Conservation (phyloP, 2,329 filamentous ascomycete genomes). For the Aureobasidium sp. region DNA sequence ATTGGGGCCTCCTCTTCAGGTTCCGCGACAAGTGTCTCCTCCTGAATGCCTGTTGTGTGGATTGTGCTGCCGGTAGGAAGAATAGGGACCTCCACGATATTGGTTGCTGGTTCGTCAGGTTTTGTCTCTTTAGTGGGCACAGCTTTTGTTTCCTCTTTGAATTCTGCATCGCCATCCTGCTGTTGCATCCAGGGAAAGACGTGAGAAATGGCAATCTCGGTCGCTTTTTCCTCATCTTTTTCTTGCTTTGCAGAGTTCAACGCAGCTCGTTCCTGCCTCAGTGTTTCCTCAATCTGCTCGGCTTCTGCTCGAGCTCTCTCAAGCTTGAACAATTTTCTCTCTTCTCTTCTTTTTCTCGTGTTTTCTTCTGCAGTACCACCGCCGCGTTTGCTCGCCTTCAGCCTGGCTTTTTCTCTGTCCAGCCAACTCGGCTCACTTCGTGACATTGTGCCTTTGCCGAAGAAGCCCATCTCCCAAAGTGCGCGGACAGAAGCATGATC, state of each 20-base stretch:
- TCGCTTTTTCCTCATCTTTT: neutral
- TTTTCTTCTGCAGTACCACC: slow-evolving; percentile 67
- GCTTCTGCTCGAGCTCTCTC: slow-evolving; percentile 84
- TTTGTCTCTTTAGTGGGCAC: neutral
- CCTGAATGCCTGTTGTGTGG: neutral
- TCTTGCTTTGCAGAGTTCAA: neutral
- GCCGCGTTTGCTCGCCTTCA: slow-evolving; percentile 35
- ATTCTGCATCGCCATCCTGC: neutral
- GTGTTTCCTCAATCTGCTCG: slow-evolving; percentile 70
- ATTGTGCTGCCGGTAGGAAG: neutral
- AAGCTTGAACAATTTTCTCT: slow-evolving; percentile 79
- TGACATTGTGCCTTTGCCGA: slow-evolving; percentile 87
- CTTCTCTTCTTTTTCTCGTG: slow-evolving; percentile 68
- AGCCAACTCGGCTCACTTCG: slow-evolving; percentile 94
- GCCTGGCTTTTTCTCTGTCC: slow-evolving; percentile 67
- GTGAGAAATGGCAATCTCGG: neutral
- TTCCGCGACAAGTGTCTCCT: neutral
- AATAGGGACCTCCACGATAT: neutral
- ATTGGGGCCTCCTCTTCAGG: slow-evolving; percentile 6
- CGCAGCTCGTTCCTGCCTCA: slow-evolving; percentile 44
- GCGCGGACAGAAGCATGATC: slow-evolving; percentile 68
- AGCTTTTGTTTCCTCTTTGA: neutral
- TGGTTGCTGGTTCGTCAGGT: neutral
- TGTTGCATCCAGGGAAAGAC: slow-evolving; percentile 17
- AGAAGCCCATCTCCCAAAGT: slow-evolving; percentile 96